These are phyloP conservation scores for Boletus vinaceobasis DNA, from an alignment of 768 basidiomycete species.

Conservation along the genomic window DNA sequence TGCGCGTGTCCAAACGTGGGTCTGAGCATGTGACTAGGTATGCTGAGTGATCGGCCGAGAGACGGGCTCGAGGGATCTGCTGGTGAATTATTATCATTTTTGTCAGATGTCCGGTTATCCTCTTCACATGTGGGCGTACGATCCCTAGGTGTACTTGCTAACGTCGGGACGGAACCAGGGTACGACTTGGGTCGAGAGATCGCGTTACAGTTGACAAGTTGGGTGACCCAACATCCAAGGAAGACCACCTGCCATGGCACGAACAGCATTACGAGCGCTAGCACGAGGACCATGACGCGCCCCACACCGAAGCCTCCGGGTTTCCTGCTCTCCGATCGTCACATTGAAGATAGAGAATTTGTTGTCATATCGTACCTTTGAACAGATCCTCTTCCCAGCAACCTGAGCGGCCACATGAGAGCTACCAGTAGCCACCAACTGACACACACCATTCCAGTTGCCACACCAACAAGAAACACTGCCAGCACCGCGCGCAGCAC, in stretches of 20 bases:
- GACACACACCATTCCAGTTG: constrained; percentile 61
- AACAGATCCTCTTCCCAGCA: constrained; percentile 9
- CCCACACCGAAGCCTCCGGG: constrained; percentile 39
- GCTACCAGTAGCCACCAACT: constrained; percentile 53
- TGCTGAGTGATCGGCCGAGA: background rate
- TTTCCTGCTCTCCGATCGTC: constrained; percentile 8
- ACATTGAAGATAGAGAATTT: background rate
- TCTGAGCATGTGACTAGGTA: background rate
- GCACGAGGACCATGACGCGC: constrained; percentile 57
- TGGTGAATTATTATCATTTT: constrained; percentile 14
- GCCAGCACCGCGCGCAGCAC: constrained; percentile 42
- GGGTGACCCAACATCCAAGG: constrained; percentile 78
- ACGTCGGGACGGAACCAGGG: constrained; percentile 26
- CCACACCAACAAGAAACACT: constrained; percentile 52
- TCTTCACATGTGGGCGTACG: constrained; percentile 22
- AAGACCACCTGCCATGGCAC: constrained; percentile 94
- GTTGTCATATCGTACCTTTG: constrained; percentile 11
- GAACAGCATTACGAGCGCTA: constrained; percentile 64
- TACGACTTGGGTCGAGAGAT: constrained; percentile 10
- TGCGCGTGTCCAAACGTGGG: constrained; percentile 28
- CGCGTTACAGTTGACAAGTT: constrained; percentile 61
- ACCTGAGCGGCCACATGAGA: constrained; percentile 45
- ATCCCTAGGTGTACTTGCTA: constrained; percentile 20
- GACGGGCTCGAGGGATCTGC: background rate
- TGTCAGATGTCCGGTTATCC: background rate